These are phyloP conservation scores for Rhynchospora pubera DNA, from an alignment of 176 grass and related monocot species.

Conservation along the genomic window DNA sequence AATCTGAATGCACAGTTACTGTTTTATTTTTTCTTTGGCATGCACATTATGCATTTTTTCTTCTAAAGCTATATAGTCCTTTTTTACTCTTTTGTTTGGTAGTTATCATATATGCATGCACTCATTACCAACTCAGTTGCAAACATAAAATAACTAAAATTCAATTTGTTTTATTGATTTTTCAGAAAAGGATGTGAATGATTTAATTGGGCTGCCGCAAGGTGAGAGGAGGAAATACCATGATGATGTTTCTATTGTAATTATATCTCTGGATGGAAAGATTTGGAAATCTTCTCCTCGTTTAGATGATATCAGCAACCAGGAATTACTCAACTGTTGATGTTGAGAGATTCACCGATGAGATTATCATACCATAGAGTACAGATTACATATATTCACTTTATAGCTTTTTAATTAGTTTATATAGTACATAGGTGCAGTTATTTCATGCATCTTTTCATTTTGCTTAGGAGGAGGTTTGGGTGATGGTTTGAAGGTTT, in stretches of 20 bases:
- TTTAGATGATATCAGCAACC: neutral
- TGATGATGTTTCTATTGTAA: constrained; percentile 83
- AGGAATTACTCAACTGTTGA: neutral
- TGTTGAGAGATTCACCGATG: neutral
- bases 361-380: neutral
- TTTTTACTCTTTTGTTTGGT: neutral
- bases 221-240: constrained; percentile 63
- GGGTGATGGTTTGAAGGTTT: constrained; percentile 6
- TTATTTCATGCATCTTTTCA: neutral
- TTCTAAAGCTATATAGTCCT: neutral
- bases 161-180: neutral
- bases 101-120: neutral
- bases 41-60: neutral
- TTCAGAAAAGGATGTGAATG: constrained; percentile 60
- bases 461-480: neutral
- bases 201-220: constrained; percentile 56
- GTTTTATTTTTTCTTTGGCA: neutral
- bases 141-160: neutral
- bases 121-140: neutral
- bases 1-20: neutral
- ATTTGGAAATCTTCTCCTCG: constrained; percentile 51
- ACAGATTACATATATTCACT: neutral
- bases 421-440: neutral
- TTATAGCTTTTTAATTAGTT: neutral
- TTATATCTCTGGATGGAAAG: constrained; percentile 73